Evolutionary conservation across 2,329 filamentous ascomycete genomes (phyloP).

Genomic region (Phyllosticta capitalensis): DNA sequence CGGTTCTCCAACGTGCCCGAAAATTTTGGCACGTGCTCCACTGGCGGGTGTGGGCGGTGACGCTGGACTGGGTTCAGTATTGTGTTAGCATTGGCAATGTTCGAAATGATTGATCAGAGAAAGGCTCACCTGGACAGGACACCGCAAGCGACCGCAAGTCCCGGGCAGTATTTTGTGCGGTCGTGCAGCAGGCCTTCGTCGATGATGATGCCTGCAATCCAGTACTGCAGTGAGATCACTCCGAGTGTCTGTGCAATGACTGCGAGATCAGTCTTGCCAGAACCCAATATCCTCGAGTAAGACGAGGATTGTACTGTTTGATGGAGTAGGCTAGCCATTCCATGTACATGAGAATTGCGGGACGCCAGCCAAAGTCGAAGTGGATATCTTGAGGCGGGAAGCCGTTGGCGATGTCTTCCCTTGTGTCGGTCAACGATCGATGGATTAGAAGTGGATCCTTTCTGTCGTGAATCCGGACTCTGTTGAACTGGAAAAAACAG

Average conservation of each 20-base stretch:
- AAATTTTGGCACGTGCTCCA: neutral
- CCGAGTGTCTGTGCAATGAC: neutral
- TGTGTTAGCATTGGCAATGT: too few relatives aligned
- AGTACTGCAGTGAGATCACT: neutral
- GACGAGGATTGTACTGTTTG: too few relatives aligned
- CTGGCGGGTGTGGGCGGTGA: neutral
- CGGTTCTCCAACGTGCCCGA: neutral
- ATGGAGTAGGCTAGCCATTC: too few relatives aligned
- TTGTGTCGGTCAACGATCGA: neutral
- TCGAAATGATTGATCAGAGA: too few relatives aligned
- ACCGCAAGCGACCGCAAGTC: too few relatives aligned
- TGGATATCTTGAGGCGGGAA: neutral
- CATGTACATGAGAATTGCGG: neutral
- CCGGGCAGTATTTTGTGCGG: neutral
- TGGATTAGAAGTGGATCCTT: neutral
- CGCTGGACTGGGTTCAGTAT: neutral
- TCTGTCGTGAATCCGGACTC: neutral
- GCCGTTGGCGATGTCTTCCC: neutral
- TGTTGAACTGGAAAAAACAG: slow-evolving; percentile 1
- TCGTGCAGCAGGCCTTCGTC: neutral
- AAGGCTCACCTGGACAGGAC: too few relatives aligned
- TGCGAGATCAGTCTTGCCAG: too few relatives aligned
- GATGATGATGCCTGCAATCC: neutral
- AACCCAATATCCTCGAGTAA: too few relatives aligned
- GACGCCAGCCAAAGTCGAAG: neutral